Percentiles rank a stretch among this genome's conserved stretches.
Conservation (phyloP, 306 rosid genomes). For the Gynostemma pentaphyllum region DNA sequence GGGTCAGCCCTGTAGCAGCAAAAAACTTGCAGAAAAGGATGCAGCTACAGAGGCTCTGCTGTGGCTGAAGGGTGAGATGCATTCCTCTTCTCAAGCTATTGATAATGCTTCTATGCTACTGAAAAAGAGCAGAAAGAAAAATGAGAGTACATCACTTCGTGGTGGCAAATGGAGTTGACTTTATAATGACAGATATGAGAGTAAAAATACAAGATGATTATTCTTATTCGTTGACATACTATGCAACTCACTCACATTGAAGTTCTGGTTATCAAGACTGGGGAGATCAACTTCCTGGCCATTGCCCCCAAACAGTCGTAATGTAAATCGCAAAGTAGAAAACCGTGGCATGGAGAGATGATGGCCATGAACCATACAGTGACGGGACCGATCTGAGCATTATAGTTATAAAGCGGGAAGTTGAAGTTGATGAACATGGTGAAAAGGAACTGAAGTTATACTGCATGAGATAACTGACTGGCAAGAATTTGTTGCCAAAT, state of each 20-base stretch:
- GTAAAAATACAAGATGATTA: not conserved
- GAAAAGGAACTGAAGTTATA: not conserved
- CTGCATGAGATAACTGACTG: not conserved
- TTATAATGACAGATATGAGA: not conserved
- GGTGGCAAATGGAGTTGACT: slow-evolving; percentile 51
- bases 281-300: not conserved
- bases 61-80: slow-evolving; percentile 72
- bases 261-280: not conserved
- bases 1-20: slow-evolving; percentile 56
- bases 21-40: slow-evolving; percentile 72
- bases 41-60: slow-evolving; percentile 81
- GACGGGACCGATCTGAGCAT: not conserved
- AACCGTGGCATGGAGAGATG: not conserved
- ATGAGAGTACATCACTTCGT: slow-evolving; percentile 22
- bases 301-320: not conserved
- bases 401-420: not conserved
- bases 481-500: not conserved
- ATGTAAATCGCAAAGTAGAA: not conserved
- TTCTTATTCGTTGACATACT: not conserved
- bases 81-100: slow-evolving; percentile 28
- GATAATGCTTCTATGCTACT: slow-evolving; percentile 52
- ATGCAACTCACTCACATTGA: not conserved
- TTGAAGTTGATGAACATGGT: not conserved
- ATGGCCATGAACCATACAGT: not conserved
- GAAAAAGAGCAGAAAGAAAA: slow-evolving; percentile 45